Evolutionary conservation across 148 eudicot species (phyloP), one percentile per base, ranked within the genome.

Genomic region (Fagopyrum tataricum): DNA sequence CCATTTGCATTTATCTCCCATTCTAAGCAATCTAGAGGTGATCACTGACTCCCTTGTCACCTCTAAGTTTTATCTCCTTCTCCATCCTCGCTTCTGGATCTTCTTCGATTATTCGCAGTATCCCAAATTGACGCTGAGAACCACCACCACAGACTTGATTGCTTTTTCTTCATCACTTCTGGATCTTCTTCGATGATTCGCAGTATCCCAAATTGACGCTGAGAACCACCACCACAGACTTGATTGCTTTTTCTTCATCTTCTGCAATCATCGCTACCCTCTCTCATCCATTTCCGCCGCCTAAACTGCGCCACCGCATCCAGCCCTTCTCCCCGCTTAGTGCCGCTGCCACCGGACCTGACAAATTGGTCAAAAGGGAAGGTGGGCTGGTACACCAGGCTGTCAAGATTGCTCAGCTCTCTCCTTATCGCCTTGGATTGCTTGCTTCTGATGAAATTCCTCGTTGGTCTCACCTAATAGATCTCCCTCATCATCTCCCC

Each of bases 11-110:
- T 88, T 93, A 48, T 94, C 97, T 66, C 97, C 97, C 0, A 91
- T 94, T 73, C 89, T 97, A 17, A 90, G 96, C 75, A 94, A 94
- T 85, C 41, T 89, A 72, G 98, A 94, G 98, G 98, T 94, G 59
- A 1, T 70, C 10, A 23, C 13, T 46, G 3, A 13, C 14, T 13
- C 13, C 49, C 49, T 46, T 46, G 2, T 13, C 49, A 64, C 44
- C n/a, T 64, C 17, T 1, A 39, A 14, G 20, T 2, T 64, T 43
- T 14, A 5, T 64, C 2, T 14, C n/a, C n/a, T n/a, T n/a, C n/a
- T n/a, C n/a, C n/a, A n/a, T n/a, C n/a, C n/a, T n/a, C n/a, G n/a
- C n/a, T n/a, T n/a, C n/a, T n/a, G n/a, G n/a, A n/a, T n/a, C n/a
- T n/a, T n/a, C n/a, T n/a, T n/a, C n/a, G n/a, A 64, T 64, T 43